Evolutionary conservation across 306 rosid genomes (phyloP).

Genomic region (Corylus americana): DNA sequence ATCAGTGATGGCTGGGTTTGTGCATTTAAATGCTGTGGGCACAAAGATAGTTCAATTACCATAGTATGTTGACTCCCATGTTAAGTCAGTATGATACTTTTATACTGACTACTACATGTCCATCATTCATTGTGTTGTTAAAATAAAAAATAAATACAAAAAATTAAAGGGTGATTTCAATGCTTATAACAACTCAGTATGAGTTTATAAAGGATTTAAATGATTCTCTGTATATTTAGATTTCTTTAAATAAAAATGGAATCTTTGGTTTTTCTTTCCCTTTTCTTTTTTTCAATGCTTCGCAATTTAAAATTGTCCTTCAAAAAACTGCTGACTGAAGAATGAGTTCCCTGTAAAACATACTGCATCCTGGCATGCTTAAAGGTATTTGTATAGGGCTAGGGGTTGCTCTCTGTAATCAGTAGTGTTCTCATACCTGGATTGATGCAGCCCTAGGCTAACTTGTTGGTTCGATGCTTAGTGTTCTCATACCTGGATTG

Average conservation of each 20-base stretch:
- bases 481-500: neutral
- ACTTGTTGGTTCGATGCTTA: neutral
- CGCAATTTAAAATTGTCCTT: neutral
- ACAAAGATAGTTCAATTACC: neutral
- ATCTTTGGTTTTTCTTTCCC: neutral
- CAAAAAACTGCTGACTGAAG: neutral
- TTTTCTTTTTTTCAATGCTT: neutral
- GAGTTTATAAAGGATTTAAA: neutral
- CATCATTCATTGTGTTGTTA: neutral
- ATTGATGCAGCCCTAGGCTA: neutral
- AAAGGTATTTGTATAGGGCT: neutral
- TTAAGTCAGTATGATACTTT: neutral
- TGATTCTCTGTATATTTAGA: neutral
- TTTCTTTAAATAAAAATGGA: neutral
- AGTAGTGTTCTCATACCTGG: neutral
- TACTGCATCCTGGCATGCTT: neutral
- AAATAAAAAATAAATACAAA: neutral
- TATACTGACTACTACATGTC: neutral
- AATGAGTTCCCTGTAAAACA: neutral
- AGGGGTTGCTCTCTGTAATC: neutral
- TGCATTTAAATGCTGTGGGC: neutral
- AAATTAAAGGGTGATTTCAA: neutral
- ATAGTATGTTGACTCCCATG: neutral
- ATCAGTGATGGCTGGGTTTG: neutral
- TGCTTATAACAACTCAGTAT: neutral